Evolutionary conservation across 768 basidiomycete genomes (phyloP).

Genomic region (Xerocomellus intermedius): DNA sequence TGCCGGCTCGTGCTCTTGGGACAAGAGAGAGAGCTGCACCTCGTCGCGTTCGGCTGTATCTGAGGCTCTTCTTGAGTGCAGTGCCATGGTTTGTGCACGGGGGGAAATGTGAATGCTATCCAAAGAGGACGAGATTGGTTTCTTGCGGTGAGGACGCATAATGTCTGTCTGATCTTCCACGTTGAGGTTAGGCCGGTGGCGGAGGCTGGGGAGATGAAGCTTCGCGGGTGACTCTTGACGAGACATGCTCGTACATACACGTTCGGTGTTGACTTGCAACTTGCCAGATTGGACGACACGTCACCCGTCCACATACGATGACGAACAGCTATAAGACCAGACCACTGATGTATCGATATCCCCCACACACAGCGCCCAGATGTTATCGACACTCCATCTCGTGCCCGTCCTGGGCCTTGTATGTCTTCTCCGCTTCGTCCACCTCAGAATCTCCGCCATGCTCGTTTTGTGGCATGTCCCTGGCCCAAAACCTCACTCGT

Average conservation of each 20-base stretch:
- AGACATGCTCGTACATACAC: slow-evolving; percentile 23
- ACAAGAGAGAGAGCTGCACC: slow-evolving; percentile 59
- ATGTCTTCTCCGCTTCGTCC: slow-evolving; percentile 33
- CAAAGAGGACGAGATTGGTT: slow-evolving; percentile 57
- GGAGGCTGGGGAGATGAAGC: slow-evolving; percentile 25
- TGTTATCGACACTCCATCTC: slow-evolving; percentile 10
- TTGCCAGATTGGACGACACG: slow-evolving; percentile 16
- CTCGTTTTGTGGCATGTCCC: slow-evolving; percentile 45
- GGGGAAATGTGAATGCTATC: slow-evolving; percentile 59
- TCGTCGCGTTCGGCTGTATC: slow-evolving; percentile 44
- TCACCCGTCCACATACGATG: slow-evolving; percentile 5
- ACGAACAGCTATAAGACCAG: slow-evolving; percentile 8
- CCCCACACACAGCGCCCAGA: background rate
- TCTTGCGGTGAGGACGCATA: slow-evolving; percentile 37
- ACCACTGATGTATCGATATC: background rate
- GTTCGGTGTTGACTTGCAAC: slow-evolving; percentile 6
- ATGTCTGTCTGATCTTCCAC: slow-evolving; percentile 35
- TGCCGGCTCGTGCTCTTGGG: slow-evolving; percentile 51
- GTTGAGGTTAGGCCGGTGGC: slow-evolving; percentile 35
- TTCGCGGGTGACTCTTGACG: slow-evolving; percentile 28
- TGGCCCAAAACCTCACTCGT: slow-evolving; percentile 48
- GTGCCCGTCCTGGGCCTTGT: slow-evolving; percentile 23
- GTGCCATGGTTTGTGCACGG: slow-evolving; percentile 43
- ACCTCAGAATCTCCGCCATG: slow-evolving; percentile 35
- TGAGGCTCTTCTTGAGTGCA: slow-evolving; percentile 32